phyloP scores from a whole-genome alignment of 306 rosid genomes.

The Malus sylvestris region DNA sequence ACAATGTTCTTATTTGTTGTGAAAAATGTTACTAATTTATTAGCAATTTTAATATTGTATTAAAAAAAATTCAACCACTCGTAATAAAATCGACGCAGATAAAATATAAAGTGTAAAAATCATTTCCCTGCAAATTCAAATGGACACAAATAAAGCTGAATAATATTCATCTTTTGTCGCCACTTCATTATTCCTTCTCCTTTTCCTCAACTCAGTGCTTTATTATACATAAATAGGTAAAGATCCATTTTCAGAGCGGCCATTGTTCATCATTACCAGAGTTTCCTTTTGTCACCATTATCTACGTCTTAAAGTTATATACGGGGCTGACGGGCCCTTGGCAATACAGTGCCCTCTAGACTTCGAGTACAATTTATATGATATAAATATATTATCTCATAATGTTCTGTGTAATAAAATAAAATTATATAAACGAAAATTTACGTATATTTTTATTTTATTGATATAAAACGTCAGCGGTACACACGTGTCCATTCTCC shows the following conservation, averaged over 20 bases:
- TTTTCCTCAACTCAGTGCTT: conserved; percentile 50
- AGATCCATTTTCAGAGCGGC: conserved; percentile 47
- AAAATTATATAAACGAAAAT: too few relatives aligned
- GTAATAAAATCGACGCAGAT: too few relatives aligned
- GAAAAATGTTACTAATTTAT: background rate
- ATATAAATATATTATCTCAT: too few relatives aligned
- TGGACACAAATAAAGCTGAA: conserved; percentile 44
- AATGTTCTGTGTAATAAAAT: too few relatives aligned
- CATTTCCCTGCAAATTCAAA: conserved; percentile 15
- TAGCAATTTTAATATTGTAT: too few relatives aligned
- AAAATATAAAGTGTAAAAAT: background rate
- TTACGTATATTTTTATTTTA: too few relatives aligned
- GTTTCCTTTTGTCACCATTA: conserved; percentile 51
- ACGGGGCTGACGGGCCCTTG: conserved; percentile 22
- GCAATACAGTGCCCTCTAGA: background rate
- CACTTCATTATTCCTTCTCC: conserved; percentile 36
- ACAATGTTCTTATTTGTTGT: too few relatives aligned
- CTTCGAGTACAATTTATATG: background rate
- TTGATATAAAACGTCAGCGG: too few relatives aligned
- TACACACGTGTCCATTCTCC: too few relatives aligned
- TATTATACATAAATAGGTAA: conserved; percentile 38
- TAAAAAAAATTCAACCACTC: background rate
- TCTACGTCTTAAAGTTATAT: conserved; percentile 33
- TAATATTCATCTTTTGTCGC: conserved; percentile 37
- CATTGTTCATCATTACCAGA: conserved; percentile 55